Base-by-base conservation (phyloP, 148 eudicot species). In the Cornus suecica region DNA sequence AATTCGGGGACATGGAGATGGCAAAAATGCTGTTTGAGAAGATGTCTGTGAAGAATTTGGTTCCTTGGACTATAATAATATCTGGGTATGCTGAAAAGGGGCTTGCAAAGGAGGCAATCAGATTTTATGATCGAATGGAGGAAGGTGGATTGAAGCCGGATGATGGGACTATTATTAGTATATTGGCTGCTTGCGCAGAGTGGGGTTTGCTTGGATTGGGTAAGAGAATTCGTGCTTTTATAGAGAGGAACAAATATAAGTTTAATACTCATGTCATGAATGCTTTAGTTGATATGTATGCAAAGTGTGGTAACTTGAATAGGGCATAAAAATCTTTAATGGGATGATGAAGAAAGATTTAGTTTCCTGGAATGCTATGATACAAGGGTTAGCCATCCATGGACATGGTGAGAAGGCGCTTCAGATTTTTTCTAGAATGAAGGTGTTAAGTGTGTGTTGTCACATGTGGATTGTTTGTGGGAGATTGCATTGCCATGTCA, bases 211-310 rank as follows among this genome's bases (percentile, higher is more conserved):
- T n/a, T n/a, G n/a, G n/a, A n/a, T n/a, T n/a, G n/a, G n/a, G n/a
- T n/a, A n/a, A n/a, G n/a, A n/a, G n/a, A n/a, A n/a, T n/a, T n/a
- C n/a, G n/a, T n/a, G n/a, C n/a, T n/a, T n/a, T n/a, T n/a, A n/a
- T n/a, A n/a, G n/a, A n/a, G n/a, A n/a, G n/a, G n/a, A n/a, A n/a
- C 87, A 61, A 76, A 37, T 82, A 76, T 70, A 79, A 65, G 65
- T 89, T 85, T 78, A 84, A 88, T 68, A 71, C 78, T 65, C 68
- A 78, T 27, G 89, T 89, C 56, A 74, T 63, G 18, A 94, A 94
- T 76, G 91, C 97, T 18, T 77, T 94, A 75, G 78, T 94, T 69
- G 96, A 94, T 75, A 92, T 94, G 98, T 94, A 94, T 81, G 89
- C 88, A 2, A 94, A 92, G 74, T 92, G 97, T 76, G 98, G 97